Evolutionary conservation across 1,284 basidiomycete species (phyloP).

Genomic region (Ganoderma lucidum): DNA sequence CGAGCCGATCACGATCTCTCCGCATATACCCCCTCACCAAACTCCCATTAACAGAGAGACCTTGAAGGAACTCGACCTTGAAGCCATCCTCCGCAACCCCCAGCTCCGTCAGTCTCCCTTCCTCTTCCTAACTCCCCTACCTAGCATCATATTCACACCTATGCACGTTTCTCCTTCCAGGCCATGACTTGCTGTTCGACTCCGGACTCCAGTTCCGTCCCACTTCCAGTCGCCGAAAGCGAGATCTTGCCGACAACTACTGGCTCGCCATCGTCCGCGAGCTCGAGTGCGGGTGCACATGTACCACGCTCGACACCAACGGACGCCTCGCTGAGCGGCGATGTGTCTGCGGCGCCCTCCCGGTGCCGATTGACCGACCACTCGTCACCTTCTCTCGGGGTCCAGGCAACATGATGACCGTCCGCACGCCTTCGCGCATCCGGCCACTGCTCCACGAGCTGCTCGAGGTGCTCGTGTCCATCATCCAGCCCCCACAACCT

Average conservation of each 20-base stretch:
- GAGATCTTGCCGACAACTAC: constrained; percentile 81
- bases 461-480: constrained; percentile 82
- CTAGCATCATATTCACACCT: constrained; percentile 29
- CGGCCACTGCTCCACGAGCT: constrained; percentile 80
- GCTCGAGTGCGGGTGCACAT: constrained; percentile 85
- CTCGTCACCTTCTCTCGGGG: constrained; percentile 55
- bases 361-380: constrained; percentile 43
- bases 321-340: constrained; percentile 60
- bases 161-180: constrained; percentile 44
- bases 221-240: constrained; percentile 75
- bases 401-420: constrained; percentile 53
- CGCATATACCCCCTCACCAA: constrained; percentile 70
- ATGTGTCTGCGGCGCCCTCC: constrained; percentile 37
- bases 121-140: constrained; percentile 19
- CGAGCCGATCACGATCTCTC: constrained; percentile 54
- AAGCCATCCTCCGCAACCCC: constrained; percentile 87
- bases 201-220: constrained; percentile 78
- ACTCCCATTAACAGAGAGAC: constrained; percentile 88
- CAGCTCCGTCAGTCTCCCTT: constrained; percentile 77
- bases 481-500: constrained; percentile 70
- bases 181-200: constrained; percentile 93
- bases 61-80: constrained; percentile 86
- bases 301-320: constrained; percentile 75
- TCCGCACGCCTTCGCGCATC: constrained; percentile 80
- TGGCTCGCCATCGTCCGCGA: constrained; percentile 87